Conservation (phyloP, 495 filamentous ascomycete genomes). For the Cercophora samala region DNA sequence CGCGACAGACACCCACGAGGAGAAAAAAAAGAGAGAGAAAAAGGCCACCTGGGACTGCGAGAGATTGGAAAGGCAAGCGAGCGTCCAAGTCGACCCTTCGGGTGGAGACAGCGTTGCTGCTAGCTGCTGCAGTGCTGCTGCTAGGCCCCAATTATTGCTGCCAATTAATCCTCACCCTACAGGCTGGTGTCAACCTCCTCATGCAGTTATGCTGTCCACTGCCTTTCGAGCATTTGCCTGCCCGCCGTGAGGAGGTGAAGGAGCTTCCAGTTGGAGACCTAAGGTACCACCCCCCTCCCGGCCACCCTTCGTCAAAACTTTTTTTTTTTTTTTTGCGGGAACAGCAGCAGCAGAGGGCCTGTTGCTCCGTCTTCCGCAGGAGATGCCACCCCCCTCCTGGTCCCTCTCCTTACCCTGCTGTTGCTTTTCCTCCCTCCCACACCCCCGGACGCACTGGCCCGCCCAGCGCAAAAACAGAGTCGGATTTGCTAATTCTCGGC, state of each 20-base stretch:
- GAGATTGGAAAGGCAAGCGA: slow-evolving; percentile 11
- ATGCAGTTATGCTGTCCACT: not conserved
- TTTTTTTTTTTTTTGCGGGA: not conserved
- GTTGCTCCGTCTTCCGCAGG: slow-evolving; percentile 3
- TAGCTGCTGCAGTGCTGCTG: slow-evolving; percentile 17
- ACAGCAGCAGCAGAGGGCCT: too few species aligned
- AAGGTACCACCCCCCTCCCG: slow-evolving; percentile 5
- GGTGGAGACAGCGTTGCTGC: slow-evolving; percentile 18
- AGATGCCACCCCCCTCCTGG: slow-evolving; percentile 8
- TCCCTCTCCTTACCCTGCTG: not conserved
- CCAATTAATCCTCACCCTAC: slow-evolving; percentile 10
- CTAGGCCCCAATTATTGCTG: slow-evolving; percentile 3
- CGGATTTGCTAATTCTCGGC: slow-evolving; percentile 16
- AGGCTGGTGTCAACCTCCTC: not conserved
- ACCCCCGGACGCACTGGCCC: slow-evolving; percentile 30
- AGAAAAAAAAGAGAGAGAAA: not conserved
- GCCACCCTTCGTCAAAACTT: not conserved
- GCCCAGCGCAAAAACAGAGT: slow-evolving; percentile 20
- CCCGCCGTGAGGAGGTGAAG: not conserved
- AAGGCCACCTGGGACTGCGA: not conserved
- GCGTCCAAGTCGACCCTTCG: slow-evolving; percentile 18
- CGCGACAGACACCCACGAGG: not conserved
- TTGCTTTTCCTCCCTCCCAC: slow-evolving; percentile 9
- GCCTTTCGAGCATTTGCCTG: slow-evolving; percentile 1
- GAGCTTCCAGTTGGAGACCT: not conserved